A percentile compares a stretch with the other conserved stretches of the same genome.
phyloP scores from a whole-genome alignment of 2,329 filamentous ascomycete species.

The Aaosphaeria pasadenensis region DNA sequence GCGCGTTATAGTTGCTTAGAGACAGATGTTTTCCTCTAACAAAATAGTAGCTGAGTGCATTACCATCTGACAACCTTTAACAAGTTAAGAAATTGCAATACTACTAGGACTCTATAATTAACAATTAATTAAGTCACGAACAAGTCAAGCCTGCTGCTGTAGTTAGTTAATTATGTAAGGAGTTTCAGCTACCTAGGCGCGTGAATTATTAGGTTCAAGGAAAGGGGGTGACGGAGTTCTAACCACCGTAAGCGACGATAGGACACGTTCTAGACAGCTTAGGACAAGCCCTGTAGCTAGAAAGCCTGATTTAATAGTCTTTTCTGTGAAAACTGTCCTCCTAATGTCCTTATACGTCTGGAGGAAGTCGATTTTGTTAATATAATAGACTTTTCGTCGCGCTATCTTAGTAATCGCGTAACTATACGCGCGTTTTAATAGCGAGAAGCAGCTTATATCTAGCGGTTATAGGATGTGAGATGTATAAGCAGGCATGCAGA shows the following conservation, averaged over 20 bases:
- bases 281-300: background rate
- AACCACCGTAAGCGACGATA: background rate
- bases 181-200: too few species aligned
- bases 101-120: background rate
- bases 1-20: background rate
- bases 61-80: background rate
- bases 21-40: background rate
- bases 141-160: too few species aligned
- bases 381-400: background rate
- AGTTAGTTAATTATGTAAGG: too few species aligned
- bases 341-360: background rate
- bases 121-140: too few species aligned
- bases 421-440: slow-evolving; percentile 1
- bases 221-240: background rate
- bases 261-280: background rate
- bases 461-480: slow-evolving; percentile 2
- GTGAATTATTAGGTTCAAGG: too few species aligned
- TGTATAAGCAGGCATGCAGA: slow-evolving; percentile 1
- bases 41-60: background rate
- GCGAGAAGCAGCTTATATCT: slow-evolving; percentile 1
- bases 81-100: background rate
- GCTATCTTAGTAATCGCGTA: background rate
- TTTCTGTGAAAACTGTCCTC: background rate
- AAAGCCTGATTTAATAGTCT: background rate
- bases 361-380: slow-evolving; percentile 2